phyloP scores from a whole-genome alignment of 75 land plant genomes.

The Ceratopteris richardii region DNA sequence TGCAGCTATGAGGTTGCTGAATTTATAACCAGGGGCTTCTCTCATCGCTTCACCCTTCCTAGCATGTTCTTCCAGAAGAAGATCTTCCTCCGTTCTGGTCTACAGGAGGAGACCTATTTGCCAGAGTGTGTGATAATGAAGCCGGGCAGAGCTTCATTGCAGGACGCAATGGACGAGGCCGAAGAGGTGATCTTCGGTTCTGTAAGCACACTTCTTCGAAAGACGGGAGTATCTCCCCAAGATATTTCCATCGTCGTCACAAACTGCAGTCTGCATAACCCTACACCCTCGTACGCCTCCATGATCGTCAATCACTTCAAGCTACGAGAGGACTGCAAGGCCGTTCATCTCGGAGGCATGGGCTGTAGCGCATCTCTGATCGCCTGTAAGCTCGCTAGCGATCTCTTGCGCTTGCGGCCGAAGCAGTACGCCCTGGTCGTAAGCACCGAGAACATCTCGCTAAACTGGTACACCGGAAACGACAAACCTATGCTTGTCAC shows the following conservation, averaged over 20 bases:
- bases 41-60: neutral
- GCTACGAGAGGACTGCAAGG: constrained; percentile 11
- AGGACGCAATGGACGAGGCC: constrained; percentile 7
- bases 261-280: constrained; percentile 29
- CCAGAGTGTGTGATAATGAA: constrained; percentile 10
- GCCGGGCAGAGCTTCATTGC: neutral
- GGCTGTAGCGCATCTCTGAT: constrained; percentile 46
- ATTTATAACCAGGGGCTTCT: constrained; percentile 4
- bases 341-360: constrained; percentile 42
- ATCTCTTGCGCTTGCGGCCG: constrained; percentile 8
- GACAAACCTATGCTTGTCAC: constrained; percentile 43
- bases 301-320: constrained; percentile 25
- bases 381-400: constrained; percentile 18
- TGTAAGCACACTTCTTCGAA: constrained; percentile 20
- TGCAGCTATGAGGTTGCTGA: constrained; percentile 16
- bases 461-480: constrained; percentile 51
- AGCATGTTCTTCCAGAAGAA: constrained; percentile 32
- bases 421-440: constrained; percentile 32
- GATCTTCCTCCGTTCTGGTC: constrained; percentile 19
- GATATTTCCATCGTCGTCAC: constrained; percentile 26
- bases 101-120: constrained; percentile 39
- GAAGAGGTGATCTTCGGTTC: constrained; percentile 10
- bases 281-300: constrained; percentile 36
- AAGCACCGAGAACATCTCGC: constrained; percentile 40
- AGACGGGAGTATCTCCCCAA: constrained; percentile 15